Evolutionary conservation across 139 green algal genomes (phyloP).

Genomic region (Zygnema circumcarinatum): DNA sequence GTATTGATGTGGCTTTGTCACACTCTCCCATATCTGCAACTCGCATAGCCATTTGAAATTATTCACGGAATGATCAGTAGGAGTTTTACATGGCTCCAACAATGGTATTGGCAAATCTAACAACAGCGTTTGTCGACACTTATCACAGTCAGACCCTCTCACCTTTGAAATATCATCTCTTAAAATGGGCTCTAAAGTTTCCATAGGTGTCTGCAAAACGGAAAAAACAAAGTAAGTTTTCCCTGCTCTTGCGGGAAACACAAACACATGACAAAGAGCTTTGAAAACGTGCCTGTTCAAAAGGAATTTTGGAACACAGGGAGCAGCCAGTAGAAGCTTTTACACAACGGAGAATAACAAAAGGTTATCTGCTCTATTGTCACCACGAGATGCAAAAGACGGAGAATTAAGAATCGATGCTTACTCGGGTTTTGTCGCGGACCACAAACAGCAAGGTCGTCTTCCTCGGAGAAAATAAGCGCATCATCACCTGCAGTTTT

Average conservation of each 20-base stretch:
- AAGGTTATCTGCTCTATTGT: no score
- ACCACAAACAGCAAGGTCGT: constrained; percentile 98
- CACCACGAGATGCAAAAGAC: no score
- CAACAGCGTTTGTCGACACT: no score
- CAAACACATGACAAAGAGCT: background rate
- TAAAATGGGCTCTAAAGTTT: constrained; percentile 64
- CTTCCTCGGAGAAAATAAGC: constrained; percentile 85
- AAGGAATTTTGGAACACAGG: no score
- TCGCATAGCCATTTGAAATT: background rate
- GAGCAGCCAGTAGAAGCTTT: no score
- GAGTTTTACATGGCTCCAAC: no score
- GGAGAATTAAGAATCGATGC: background rate
- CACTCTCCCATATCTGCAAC: constrained; percentile 83
- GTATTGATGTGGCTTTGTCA: constrained; percentile 87
- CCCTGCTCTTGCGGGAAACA: no score
- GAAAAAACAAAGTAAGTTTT: constrained; percentile 35
- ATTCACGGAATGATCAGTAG: no score
- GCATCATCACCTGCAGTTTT: constrained; percentile 96
- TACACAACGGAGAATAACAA: no score
- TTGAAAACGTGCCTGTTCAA: no score
- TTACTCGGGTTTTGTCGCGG: constrained; percentile 75
- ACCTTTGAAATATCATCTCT: constrained; percentile 74
- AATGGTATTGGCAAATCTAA: no score
- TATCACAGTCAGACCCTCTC: background rate
- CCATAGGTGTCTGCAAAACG: constrained; percentile 61